Base-by-base conservation (phyloP, 2,329 filamentous ascomycete species). In the Reticulascus tulasneorum region DNA sequence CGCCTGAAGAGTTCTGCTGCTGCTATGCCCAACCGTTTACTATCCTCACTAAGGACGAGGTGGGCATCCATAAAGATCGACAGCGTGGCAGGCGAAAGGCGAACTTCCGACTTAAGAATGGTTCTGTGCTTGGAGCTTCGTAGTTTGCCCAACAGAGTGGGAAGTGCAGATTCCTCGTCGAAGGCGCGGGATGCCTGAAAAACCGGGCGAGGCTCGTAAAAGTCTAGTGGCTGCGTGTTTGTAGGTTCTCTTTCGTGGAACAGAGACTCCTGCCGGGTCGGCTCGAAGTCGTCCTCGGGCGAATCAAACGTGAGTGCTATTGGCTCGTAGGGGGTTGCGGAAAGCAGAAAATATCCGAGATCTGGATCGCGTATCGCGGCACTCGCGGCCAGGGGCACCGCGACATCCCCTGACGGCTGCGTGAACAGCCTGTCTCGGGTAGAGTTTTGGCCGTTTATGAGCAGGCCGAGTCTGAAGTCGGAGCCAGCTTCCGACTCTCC, bases 31-130 rank as follows among this genome's bases (percentile, higher is more conserved):
- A 90, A 69, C 9, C 69, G 70, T 47, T 83, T 71, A 0, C 83
- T 87, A 57, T 90, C 84, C 9, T 75, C 72, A 44, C 79, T 79
- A 6, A 90, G 67, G 6, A 85, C 66, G 52, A 83, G 79, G 56
- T 91, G 86, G 0, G 79, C 79, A 40, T 86, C 79, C 19, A 82
- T 84, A 47, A 91, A 75, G 23, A 87, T 69, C 45, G 81, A 75
- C 13, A 90, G 68, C 3, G 83, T 86, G 16, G 83, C 75, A 10
- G 83, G 78, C 16, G 81, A 85, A 16, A 89, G 71, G 40, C 77
- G 73, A 35, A 90, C 69, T 51, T 85, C 78, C 42, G 86, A 81
- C 38, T 75, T 77, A 31, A 86, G 62, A 18, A 79, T 58, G 6
- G 75, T 69, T 57, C 76, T 75, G 56, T 81, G 72, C 34, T 75